Percentiles rank a stretch among this genome's conserved stretches.
Conservation (phyloP, 1,139 yeast species). For the Debaryomycetaceae sp. region DNA sequence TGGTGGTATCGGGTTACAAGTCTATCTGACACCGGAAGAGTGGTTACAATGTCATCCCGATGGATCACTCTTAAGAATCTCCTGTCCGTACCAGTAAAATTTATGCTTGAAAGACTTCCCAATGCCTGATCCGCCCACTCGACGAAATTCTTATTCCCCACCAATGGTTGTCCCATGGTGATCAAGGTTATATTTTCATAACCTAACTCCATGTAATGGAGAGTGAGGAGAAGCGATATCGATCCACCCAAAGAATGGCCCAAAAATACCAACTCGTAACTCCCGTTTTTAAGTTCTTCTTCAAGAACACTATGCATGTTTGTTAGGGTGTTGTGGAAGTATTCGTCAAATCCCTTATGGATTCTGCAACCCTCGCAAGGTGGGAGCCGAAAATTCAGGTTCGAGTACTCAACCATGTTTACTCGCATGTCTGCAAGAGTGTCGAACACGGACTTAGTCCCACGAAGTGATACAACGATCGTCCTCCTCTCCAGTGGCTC, state of each 20-base stretch:
- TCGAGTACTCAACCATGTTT: constrained; percentile 33
- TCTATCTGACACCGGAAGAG: constrained; percentile 34
- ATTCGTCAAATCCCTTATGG: constrained; percentile 44
- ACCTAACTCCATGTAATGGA: constrained; percentile 37
- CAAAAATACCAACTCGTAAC: constrained; percentile 34
- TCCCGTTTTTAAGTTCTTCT: constrained; percentile 20
- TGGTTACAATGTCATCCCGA: constrained; percentile 43
- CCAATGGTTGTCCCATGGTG: constrained; percentile 52
- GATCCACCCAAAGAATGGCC: constrained; percentile 58
- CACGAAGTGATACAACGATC: constrained; percentile 41
- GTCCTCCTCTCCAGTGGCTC: constrained; percentile 20
- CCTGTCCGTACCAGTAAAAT: constrained; percentile 22
- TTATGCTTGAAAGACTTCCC: constrained; percentile 24
- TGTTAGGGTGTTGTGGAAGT: constrained; percentile 28
- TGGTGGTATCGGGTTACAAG: constrained; percentile 31
- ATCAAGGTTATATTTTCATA: constrained; percentile 30
- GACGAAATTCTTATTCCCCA: constrained; percentile 42
- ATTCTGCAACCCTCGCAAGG: constrained; percentile 40
- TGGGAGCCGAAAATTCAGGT: constrained; percentile 20
- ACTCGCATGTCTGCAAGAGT: constrained; percentile 43
- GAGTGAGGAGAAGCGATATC: constrained; percentile 36
- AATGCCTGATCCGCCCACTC: constrained; percentile 34
- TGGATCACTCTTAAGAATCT: constrained; percentile 42
- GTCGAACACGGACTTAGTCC: constrained; percentile 47
- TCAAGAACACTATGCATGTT: constrained; percentile 24